Base-by-base conservation (phyloP, 192 early-diverging fungal species). In the Dissophora ornata region DNA sequence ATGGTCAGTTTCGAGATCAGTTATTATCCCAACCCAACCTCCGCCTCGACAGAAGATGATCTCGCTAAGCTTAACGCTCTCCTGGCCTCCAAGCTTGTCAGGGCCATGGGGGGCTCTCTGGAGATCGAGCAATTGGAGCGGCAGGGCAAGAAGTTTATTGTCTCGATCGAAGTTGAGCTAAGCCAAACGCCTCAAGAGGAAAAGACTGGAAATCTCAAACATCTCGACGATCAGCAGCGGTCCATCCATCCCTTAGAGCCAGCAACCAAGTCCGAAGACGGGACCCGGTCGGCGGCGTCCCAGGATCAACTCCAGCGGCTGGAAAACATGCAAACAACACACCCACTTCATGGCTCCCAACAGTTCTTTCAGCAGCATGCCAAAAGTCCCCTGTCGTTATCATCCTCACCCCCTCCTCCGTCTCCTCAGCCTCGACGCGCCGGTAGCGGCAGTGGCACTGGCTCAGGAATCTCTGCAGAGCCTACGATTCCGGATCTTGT, bases 401-500 rank as follows among this genome's bases (percentile, higher is more conserved):
- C 73, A 7, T 54, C 73, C 4, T 62, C 65, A 1, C 73, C 65
- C 10, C 26, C 53, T 21, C 63, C 65, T 1, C 47, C 73, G 18
- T 77, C 73, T 4, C 73, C 64, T 18, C 67, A 49, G 25, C 51
- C 60, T 25, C 48, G 67, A 47, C 71, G 69, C 24, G 30, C 47
- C 19, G 57, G 79, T 36, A 48, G 55, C 13, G 36, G 19, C 8
- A 38, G 51, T 18, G 74, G 62, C n/a, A n/a, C n/a, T n/a, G n/a
- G n/a, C 53, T 55, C 77, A 40, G 54, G 64, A 38, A 73, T 82
- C 30, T 79, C 84, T 8, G 58, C 74, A 12, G 87, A 89, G 24
- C 87, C 87, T 19, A 85, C 84, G 1, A 42, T 87, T 2, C 52
- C 69, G 16, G 86, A 89, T 13, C 61, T 89, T 3, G 54, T 48